Evolutionary conservation across 2,329 filamentous ascomycete species (phyloP).

Genomic region (Eutypa lata): DNA sequence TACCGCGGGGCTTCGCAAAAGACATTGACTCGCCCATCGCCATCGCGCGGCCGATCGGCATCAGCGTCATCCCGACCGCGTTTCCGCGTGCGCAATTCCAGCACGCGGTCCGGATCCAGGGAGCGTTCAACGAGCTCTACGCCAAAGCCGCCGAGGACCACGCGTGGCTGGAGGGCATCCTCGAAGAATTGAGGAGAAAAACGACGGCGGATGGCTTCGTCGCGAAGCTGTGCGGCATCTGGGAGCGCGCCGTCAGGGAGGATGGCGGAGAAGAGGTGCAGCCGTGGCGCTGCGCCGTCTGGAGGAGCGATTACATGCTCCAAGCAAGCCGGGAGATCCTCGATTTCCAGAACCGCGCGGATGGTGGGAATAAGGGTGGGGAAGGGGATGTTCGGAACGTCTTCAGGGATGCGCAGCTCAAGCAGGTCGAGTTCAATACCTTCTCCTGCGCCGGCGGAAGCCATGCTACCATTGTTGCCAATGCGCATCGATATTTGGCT

Average conservation of each 20-base stretch:
- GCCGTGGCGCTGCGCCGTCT: constrained; percentile 32
- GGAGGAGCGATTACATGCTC: constrained; percentile 44
- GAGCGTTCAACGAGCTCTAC: constrained; percentile 13
- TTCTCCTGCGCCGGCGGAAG: constrained; percentile 38
- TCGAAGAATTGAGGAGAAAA: constrained; percentile 28
- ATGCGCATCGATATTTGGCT: constrained; percentile 38
- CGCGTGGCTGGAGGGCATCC: constrained; percentile 30
- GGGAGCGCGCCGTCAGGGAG: constrained; percentile 27
- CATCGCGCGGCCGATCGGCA: constrained; percentile 7
- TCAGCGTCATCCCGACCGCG: constrained; percentile 10
- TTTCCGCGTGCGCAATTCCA: constrained; percentile 9
- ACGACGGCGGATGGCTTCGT: constrained; percentile 34
- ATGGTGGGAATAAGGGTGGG: constrained; percentile 1
- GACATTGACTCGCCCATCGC: constrained; percentile 5
- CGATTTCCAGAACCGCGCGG: background rate
- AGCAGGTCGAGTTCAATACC: constrained; percentile 45
- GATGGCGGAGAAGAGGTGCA: constrained; percentile 30
- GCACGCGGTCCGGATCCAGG: constrained; percentile 7
- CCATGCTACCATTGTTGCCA: constrained; percentile 35
- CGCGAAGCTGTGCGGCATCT: constrained; percentile 34
- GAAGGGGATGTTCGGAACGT: background rate
- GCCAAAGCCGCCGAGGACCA: constrained; percentile 26
- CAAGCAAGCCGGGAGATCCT: constrained; percentile 13
- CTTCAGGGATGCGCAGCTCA: constrained; percentile 20
- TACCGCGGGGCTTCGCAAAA: constrained; percentile 5